These are phyloP conservation scores for Komagataella populi DNA, from an alignment of 805 yeast species.

Conservation along the genomic window DNA sequence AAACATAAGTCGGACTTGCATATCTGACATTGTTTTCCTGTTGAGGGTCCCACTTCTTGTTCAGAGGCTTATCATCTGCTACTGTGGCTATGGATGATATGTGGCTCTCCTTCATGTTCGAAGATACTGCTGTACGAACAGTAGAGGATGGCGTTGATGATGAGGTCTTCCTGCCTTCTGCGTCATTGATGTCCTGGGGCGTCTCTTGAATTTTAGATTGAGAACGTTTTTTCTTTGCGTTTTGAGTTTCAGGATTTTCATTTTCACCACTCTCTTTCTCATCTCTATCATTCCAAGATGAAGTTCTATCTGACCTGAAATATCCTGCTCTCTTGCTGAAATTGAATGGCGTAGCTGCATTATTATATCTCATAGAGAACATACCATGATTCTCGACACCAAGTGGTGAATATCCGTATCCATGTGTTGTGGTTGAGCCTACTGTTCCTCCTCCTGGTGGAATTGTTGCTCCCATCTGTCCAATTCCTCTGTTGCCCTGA, in stretches of 20 bases:
- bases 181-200: constrained; percentile 9
- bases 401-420: constrained; percentile 8
- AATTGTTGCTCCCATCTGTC: neutral
- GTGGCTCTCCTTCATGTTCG: constrained; percentile 12
- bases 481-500: neutral
- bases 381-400: constrained; percentile 5
- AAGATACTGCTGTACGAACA: constrained; percentile 12
- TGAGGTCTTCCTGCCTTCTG: neutral
- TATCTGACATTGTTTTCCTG: constrained; percentile 3
- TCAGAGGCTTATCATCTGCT: constrained; percentile 11
- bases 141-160: constrained; percentile 10
- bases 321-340: constrained; percentile 3
- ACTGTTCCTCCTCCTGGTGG: neutral
- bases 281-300: constrained; percentile 3
- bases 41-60: constrained; percentile 2
- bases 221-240: constrained; percentile 3
- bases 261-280: constrained; percentile 5
- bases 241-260: constrained; percentile 6
- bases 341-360: constrained; percentile 3
- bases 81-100: constrained; percentile 13
- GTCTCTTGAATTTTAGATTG: constrained; percentile 1
- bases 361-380: constrained; percentile 8
- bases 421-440: constrained; percentile 3
- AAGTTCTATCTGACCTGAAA: constrained; percentile 2
- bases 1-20: neutral